Conservation (phyloP, 148 eudicot genomes). For the Persicaria tinctoria region DNA sequence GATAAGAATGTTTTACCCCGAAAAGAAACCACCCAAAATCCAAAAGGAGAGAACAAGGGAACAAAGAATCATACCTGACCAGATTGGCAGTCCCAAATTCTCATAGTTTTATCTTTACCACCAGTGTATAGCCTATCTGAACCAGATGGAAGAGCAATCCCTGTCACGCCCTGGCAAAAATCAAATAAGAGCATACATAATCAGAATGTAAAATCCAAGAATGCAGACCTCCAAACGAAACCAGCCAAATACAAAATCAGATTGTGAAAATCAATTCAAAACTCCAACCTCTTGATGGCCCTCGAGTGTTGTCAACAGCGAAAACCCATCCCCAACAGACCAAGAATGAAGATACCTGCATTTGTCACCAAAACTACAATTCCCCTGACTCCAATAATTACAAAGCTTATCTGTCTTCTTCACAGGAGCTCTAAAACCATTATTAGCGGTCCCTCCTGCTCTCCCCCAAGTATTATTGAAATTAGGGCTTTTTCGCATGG, state of each 20-base stretch:
- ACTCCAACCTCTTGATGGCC: slow-evolving; percentile 73
- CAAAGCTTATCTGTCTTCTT: slow-evolving; percentile 62
- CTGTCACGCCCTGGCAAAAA: slow-evolving; percentile 58
- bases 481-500: slow-evolving; percentile 51
- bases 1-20: neutral
- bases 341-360: slow-evolving; percentile 84
- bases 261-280: neutral
- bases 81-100: slow-evolving; percentile 94
- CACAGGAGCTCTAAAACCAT: slow-evolving; percentile 24
- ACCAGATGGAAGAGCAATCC: slow-evolving; percentile 72
- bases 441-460: slow-evolving; percentile 10
- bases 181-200: slow-evolving; percentile 5
- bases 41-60: neutral
- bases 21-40: neutral
- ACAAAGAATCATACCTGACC: slow-evolving; percentile 55
- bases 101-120: slow-evolving; percentile 74
- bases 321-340: slow-evolving; percentile 61
- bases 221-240: slow-evolving; percentile 8
- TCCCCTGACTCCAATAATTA: slow-evolving; percentile 78
- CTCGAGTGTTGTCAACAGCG: slow-evolving; percentile 70
- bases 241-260: neutral
- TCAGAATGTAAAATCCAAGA: neutral
- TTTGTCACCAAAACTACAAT: slow-evolving; percentile 60
- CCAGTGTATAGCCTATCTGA: slow-evolving; percentile 92
- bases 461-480: slow-evolving; percentile 61